phyloP scores from a whole-genome alignment of 2,329 filamentous ascomycete species.

The Diaporthe capsici region DNA sequence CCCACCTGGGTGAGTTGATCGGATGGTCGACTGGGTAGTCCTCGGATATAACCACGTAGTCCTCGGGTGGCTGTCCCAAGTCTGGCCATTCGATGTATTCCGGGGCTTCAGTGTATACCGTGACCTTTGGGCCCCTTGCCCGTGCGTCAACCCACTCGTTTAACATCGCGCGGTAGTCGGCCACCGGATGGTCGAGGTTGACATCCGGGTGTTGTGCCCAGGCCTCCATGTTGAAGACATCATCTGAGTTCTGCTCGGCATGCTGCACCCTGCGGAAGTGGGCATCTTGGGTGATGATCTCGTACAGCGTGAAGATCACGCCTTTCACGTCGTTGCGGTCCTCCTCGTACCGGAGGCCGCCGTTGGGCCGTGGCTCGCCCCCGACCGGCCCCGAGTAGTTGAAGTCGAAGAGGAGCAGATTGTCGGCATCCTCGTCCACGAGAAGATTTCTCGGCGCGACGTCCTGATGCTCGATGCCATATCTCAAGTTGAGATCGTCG shows the following conservation, averaged over 20 bases:
- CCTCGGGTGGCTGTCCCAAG: background rate
- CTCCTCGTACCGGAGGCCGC: constrained; percentile 38
- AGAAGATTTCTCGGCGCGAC: constrained; percentile 54
- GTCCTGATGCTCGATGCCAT: constrained; percentile 55
- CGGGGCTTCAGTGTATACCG: background rate
- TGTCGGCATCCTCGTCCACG: constrained; percentile 50
- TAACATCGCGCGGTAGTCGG: constrained; percentile 48
- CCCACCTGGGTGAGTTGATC: background rate
- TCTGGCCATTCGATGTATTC: background rate
- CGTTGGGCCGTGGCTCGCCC: background rate
- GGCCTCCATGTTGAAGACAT: constrained; percentile 39
- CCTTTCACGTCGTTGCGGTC: constrained; percentile 51
- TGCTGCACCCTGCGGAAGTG: constrained; percentile 44
- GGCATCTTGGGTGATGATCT: constrained; percentile 52
- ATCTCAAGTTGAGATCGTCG: constrained; percentile 54
- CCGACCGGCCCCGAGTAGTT: constrained; percentile 47
- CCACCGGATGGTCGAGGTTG: constrained; percentile 49
- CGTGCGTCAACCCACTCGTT: constrained; percentile 47
- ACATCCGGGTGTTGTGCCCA: constrained; percentile 53
- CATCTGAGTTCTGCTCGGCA: constrained; percentile 46
- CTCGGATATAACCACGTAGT: background rate
- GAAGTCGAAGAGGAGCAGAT: constrained; percentile 55
- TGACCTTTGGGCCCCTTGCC: background rate
- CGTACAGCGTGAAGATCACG: constrained; percentile 53
- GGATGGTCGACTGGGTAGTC: background rate